Base-by-base conservation (phyloP, 768 basidiomycete species). In the Imleria badia region DNA sequence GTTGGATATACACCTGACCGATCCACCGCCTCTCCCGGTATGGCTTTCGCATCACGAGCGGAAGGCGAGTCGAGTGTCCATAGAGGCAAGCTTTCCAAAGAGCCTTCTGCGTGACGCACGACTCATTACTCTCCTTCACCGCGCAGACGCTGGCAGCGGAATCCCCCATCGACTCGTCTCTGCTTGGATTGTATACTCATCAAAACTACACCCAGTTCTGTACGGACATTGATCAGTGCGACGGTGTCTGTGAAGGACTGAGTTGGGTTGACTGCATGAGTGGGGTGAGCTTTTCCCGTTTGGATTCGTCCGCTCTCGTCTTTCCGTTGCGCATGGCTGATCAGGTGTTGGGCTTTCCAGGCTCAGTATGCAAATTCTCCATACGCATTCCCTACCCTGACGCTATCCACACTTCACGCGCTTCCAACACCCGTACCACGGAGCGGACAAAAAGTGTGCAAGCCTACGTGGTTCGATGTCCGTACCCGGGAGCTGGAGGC, bases 141-240 rank as follows among this genome's bases (percentile, higher is more conserved):
- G 5, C 41, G 2, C 53, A 94, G 93, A 68, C 69, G 12, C 72
- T 98, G 4, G 90, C 89, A 65, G 82, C 87, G 1, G 88, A 93
- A 66, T 89, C 89, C 0, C 94, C 96, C 0, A 87, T 98, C 51
- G 97, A 99, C 71, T 85, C 92, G 1, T 91, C 91, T 2, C 75
- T 98, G 2, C 89, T 94, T 58, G 87, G 87, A 3, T 71, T 96
- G 8, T 99, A 98, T 66, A 78, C 95, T 10, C 97, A 99, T 61
- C 94, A 98, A 69, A 98, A 97, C 66, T 93, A 95, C 61, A 80
- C 87, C 0, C 86, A 87, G 52, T 98, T 91, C 65, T 94, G 91
- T 65, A 75, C 79, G 39, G 82, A 87, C 35, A 69, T 94, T 5
- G 90, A 94, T 8, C 79, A 98, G 48, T 86, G 84, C 60, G 81